Base-by-base conservation (phyloP, 2,329 filamentous ascomycete species). In the Balansia obtecta region DNA sequence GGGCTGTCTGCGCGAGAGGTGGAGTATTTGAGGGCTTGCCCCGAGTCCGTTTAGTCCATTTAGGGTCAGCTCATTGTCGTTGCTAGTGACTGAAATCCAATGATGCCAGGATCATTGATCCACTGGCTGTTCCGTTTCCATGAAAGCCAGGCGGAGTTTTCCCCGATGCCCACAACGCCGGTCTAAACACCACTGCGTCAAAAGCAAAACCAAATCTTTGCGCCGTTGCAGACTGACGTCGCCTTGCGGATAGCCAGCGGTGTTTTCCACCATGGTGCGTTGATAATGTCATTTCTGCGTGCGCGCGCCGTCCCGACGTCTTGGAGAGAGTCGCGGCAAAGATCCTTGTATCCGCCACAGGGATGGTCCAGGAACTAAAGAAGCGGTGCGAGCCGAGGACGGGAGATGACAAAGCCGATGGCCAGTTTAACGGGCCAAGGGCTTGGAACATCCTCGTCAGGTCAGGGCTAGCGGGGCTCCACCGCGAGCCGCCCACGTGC, bases 371-470 rank as follows among this genome's bases (percentile, higher is more conserved):
- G 53, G 52, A 54, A 54, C 60, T 59, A 58, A 60, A 60, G 58
- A 61, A 61, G 61, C 64, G 64, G 62, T 63, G 64, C 64, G 64
- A 66, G 61, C 64, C 64, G 64, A 64, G 57, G 60, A 60, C 61
- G 64, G 61, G 48, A 40, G 34, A 50, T 12, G 7, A 44, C 40
- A 47, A 38, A 52, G 44, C 27, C 22, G 34, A 52, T 42, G 30
- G 33, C 40, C 47, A 46, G 16, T 18, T 50, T 22, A 30, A 46
- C 38, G 13, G 39, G 11, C 48, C n/a, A n/a, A 50, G 15, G 40
- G 48, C 32, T 46, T 40, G 40, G 22, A 46, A 32, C 40, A 42
- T 44, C 33, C 12, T 40, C 50, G 22, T 8, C 32, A 42, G 27
- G 46, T 8, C 32, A 42, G 27, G 46, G 18, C 46, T 49, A 37